Base-by-base conservation (phyloP, 208 protist genomes). In the Trypanosoma melophagium region DNA sequence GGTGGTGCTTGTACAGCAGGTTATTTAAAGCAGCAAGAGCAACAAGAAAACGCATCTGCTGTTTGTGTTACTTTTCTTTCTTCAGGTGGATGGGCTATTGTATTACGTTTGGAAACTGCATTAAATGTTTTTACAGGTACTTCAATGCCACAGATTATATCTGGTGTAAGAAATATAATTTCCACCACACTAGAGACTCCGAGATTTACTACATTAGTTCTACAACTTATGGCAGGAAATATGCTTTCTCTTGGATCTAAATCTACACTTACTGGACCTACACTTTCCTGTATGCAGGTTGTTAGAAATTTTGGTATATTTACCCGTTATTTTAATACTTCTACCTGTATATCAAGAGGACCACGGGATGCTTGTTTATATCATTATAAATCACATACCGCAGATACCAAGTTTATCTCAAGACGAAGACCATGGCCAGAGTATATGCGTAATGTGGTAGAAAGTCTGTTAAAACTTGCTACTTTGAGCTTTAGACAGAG, bases 71-170 rank as follows among this genome's bases (percentile, higher is more conserved):
- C 76, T 52, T 66, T 86, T 60, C 70, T 71, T 41, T 79, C 73
- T 28, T 57, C 59, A 16, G 41, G 55, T 21, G 86, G 83, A 1
- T 92, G 86, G 86, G 80, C 76, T 14, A 66, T 92, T 21, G 67
- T 74, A 49, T 45, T 88, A 40, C 61, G 70, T 17, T 71, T 88
- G 24, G 74, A 79, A 52, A 65, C 72, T 9, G 77, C 72, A 57
- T 61, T 72, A 10, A 73, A 66, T 51, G 78, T 70, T 19, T 92
- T 83, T 63, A 65, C 76, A 24, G 86, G 86, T 14, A 17, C 82
- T 14, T 73, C 86, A n/a, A 75, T 92, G 44, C 56, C 73, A 4
- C 55, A 69, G 19, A 83, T 92, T 31, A 54, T 80, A 49, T 65
- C 62, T 57, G 81, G 83, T 55, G 59, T 89, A 52, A 79, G 78